Base-by-base conservation (phyloP, 805 yeast genomes). In the Myxozyma monticola region DNA sequence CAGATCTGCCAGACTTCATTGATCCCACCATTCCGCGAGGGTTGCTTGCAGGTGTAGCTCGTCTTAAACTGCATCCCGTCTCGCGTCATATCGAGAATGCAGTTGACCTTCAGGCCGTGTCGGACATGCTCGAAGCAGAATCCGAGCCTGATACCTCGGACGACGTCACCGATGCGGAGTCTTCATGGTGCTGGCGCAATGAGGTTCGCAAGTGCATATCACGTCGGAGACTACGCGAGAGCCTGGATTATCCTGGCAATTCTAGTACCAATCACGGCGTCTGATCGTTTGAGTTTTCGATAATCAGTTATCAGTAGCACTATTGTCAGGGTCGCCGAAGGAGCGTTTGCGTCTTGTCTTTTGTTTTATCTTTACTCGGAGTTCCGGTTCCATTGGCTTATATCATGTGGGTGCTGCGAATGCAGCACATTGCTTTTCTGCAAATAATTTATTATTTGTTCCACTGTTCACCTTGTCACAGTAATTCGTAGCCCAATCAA, bases 201-300 rank as follows among this genome's bases (percentile, higher is more conserved):
- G 57, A 53, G 20, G 57, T 53, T 20, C 57, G 51, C 21, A 53
- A 53, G 33, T 53, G 48, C 36, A 37, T 53, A 12, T 36, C 49
- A 12, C 49, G 57, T 9, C 50, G 56, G 15, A 36, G 30, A 26
- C 22, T 53, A 21, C 47, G 57, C 7, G 57, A 53, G 31, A 36
- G 30, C 20, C 17, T 52, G 9, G 49, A 52, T 33, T 33, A n/a
- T n/a, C n/a, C n/a, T n/a, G 29, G 10, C 10, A 8, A 8, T 10
- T 10, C 29, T 10, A 7, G 10, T 7, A 10, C 10, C 10, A 26
- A 7, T 8, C 10, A 8, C 10, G 10, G 7, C 10, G 29, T 10
- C 10, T 26, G 7, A 8, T 26, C 10, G 7, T 7, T 26, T 26
- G 7, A 10, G 7, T 8, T 26, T 26, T 26, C 29, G 7, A 8